phyloP scores from a whole-genome alignment of 192 early-diverging fungal species.

The Funneliformis geosporum region DNA sequence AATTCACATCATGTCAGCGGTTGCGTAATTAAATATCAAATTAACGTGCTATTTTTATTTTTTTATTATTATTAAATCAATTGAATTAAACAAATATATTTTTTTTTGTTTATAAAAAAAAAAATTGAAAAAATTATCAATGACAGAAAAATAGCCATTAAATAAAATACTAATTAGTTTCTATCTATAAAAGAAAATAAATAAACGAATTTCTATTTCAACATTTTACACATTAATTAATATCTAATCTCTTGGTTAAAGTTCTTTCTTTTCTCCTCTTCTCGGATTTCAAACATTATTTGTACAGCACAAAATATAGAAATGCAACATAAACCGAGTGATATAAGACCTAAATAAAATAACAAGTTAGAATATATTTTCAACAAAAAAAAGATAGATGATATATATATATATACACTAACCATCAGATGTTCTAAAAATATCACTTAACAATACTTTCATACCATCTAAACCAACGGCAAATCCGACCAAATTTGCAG shows the following conservation, averaged over 20 bases:
- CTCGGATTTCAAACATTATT: constrained; percentile 81
- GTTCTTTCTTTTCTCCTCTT: constrained; percentile 65
- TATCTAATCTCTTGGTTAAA: constrained; percentile 22
- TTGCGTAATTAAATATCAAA: too few relatives aligned
- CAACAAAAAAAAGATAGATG: not conserved
- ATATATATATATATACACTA: constrained; percentile 15
- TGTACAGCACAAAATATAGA: constrained; percentile 67
- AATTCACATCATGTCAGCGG: too few relatives aligned
- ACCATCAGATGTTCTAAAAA: constrained; percentile 62
- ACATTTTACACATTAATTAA: too few relatives aligned
- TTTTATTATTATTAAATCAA: too few relatives aligned
- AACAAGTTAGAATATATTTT: not conserved
- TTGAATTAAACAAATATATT: too few relatives aligned
- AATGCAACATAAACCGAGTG: constrained; percentile 51
- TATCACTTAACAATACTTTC: constrained; percentile 65
- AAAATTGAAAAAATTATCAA: too few relatives aligned
- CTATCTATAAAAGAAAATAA: not conserved
- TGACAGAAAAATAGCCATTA: too few relatives aligned
- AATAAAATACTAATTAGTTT: too few relatives aligned
- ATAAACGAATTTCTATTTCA: not conserved
- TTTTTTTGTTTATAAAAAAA: too few relatives aligned
- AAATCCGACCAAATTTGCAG: constrained; percentile 96
- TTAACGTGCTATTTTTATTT: too few relatives aligned
- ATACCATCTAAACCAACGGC: constrained; percentile 87
- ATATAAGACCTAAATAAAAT: constrained; percentile 45